phyloP scores from a whole-genome alignment of 176 grass and related monocot genomes.

The Avena eriantha region DNA sequence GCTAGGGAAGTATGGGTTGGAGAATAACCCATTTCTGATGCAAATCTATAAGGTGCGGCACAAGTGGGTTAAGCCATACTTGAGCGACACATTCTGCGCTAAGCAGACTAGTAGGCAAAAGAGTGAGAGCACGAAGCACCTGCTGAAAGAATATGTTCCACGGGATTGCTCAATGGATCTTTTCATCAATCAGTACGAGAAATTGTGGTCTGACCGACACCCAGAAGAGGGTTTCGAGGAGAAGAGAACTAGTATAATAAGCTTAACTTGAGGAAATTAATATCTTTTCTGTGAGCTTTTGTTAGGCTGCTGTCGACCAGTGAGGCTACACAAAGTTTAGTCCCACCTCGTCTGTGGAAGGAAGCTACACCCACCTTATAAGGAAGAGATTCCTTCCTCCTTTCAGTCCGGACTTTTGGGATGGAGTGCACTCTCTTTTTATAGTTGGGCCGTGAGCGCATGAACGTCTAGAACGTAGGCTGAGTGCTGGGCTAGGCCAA shows the following conservation, averaged over 20 bases:
- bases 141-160: neutral
- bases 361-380: no score
- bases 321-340: no score
- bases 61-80: slow-evolving; percentile 19
- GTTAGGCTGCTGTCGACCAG: no score
- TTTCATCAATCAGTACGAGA: neutral
- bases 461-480: no score
- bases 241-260: neutral
- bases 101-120: neutral
- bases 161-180: slow-evolving; percentile 9
- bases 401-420: no score
- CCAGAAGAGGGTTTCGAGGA: neutral
- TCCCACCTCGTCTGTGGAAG: no score
- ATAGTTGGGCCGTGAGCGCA: no score
- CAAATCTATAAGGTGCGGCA: slow-evolving; percentile 13
- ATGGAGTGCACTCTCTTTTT: no score
- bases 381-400: no score
- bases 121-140: neutral
- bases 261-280: neutral
- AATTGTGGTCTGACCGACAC: neutral
- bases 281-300: neutral
- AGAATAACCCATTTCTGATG: slow-evolving; percentile 1
- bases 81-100: neutral
- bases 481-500: no score
- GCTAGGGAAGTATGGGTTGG: neutral